These are phyloP conservation scores for Ailanthus altissimus DNA, from an alignment of 345 rosid genomes.

Conservation along the genomic window DNA sequence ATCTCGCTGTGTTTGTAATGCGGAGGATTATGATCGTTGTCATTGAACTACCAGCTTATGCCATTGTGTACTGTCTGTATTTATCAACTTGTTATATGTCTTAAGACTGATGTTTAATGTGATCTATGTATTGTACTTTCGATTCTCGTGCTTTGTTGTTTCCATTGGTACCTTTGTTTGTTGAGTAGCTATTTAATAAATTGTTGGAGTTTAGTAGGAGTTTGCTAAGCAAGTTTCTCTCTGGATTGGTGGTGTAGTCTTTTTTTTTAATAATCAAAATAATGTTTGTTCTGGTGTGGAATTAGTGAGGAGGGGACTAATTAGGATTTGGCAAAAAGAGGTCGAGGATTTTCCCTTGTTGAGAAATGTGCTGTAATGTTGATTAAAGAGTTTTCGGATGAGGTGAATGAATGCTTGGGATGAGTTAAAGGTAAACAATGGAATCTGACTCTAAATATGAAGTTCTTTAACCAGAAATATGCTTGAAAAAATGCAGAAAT, in stretches of 20 bases:
- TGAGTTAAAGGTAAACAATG: too few species aligned
- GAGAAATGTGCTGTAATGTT: not conserved
- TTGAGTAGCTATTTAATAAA: not conserved
- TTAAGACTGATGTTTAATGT: slow-evolving; percentile 4
- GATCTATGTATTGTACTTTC: not conserved
- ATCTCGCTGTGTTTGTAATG: not conserved
- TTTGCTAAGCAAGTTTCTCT: not conserved
- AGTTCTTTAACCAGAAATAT: not conserved
- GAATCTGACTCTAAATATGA: not conserved
- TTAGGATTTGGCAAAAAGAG: not conserved
- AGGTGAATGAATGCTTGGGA: too few species aligned
- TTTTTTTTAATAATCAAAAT: too few species aligned
- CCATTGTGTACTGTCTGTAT: not conserved
- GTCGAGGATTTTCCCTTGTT: not conserved
- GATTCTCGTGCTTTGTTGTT: not conserved
- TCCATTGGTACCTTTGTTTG: not conserved
- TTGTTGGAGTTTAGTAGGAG: not conserved
- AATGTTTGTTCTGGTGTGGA: too few species aligned
- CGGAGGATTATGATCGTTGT: slow-evolving; percentile 15
- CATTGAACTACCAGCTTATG: not conserved
- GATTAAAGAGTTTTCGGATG: too few species aligned
- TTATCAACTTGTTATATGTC: slow-evolving; percentile 9
- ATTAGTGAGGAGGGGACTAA: not conserved
- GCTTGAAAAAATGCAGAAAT: not conserved
- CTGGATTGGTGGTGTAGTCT: not conserved